These are phyloP conservation scores for Neofusicoccum umdonicola DNA, from an alignment of 2,329 filamentous ascomycete species.

Conservation along the genomic window DNA sequence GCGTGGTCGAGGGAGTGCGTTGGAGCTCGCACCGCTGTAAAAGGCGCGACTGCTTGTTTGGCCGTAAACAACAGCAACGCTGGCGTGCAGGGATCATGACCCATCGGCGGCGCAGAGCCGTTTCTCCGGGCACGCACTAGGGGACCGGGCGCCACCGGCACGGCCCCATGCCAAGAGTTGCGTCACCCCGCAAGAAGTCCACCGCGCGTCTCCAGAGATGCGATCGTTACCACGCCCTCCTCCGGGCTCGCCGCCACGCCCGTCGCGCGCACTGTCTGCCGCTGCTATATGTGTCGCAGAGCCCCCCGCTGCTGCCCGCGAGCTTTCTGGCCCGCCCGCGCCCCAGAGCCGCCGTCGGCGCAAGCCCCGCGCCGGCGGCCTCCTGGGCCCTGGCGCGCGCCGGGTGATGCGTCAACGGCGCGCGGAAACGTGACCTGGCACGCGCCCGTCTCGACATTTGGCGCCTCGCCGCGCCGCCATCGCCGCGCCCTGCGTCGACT, in stretches of 20 bases:
- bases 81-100: background rate
- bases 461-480: background rate
- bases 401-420: constrained; percentile 9
- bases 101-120: too few species aligned
- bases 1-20: constrained; percentile 6
- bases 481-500: background rate
- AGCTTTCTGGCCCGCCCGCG: background rate
- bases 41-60: constrained; percentile 3
- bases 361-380: background rate
- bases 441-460: background rate
- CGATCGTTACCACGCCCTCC: background rate
- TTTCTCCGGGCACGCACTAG: too few species aligned
- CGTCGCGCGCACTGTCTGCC: background rate
- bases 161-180: background rate
- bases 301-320: background rate
- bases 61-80: constrained; percentile 2
- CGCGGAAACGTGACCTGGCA: constrained; percentile 11
- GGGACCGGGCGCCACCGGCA: background rate
- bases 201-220: constrained; percentile 10
- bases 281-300: constrained; percentile 1
- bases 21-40: constrained; percentile 19
- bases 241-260: background rate
- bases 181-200: background rate
- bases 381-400: background rate
- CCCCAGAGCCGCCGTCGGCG: background rate